Base-by-base conservation (phyloP, 1,284 basidiomycete species). In the Ceratobasidium theobromae region DNA sequence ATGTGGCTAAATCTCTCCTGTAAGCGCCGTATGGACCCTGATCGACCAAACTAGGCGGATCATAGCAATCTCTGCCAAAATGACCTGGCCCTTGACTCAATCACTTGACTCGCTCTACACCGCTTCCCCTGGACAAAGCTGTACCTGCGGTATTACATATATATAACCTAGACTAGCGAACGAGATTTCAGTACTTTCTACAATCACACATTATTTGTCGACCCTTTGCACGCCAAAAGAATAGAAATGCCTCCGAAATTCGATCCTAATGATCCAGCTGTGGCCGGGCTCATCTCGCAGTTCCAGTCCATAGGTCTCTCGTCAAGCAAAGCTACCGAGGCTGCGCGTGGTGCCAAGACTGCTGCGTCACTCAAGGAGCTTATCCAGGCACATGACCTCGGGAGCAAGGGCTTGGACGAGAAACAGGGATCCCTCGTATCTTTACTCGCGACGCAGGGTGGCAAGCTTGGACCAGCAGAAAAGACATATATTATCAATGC, bases 261-360 rank as follows among this genome's bases (percentile, higher is more conserved):
- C 69, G 79, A 82, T 72, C 76, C 78, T 23, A 77, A 74, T 52
- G 74, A 78, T 67, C 80, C 81, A 25, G 78, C 77, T 46, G 76
- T 78, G 64, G 76, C 75, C 4, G 72, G 77, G 52, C 80, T 89
- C 65, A 80, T 91, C 55, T 73, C 81, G 35, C 81, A 91, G 45
- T 95, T 96, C 80, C 84, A 87, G 75, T 84, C 86, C 41, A 88
- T 95, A 68, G 92, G 92, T 27, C 80, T 97, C 54, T 82, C 86
- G 52, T 82, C 86, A 65, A 81, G 88, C 66, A 92, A 93, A 75
- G 91, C 95, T 0, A 82, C 84, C 23, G 94, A 98, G 74, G 88
- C 91, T 18, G 86, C 86, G 35, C 91, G 93, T 75, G 89, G 83
- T 67, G 77, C 87, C 5, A 95, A 92, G 80, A 84, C 84, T 69